These are phyloP conservation scores for Entomortierella parvispora DNA, from an alignment of 192 early-diverging fungal genomes.

Conservation along the genomic window DNA sequence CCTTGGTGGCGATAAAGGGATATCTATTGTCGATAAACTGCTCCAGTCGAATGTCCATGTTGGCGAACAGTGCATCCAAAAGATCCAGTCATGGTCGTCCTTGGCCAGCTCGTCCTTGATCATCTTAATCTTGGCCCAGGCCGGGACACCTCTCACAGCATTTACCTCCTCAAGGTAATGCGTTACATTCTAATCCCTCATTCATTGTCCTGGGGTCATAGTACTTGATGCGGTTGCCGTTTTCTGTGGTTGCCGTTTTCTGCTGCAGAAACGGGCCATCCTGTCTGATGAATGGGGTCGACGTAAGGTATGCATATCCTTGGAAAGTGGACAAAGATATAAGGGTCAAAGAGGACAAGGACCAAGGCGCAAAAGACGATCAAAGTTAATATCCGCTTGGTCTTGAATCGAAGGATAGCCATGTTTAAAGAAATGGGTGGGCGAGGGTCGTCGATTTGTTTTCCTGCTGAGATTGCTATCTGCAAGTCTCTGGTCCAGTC, in stretches of 20 bases:
- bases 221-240: neutral
- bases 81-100: constrained; percentile 56
- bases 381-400: no score
- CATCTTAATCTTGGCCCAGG: constrained; percentile 27
- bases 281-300: constrained; percentile 17
- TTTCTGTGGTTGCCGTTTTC: neutral
- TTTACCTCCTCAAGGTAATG: constrained; percentile 2
- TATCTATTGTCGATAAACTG: constrained; percentile 44
- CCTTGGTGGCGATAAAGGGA: constrained; percentile 17
- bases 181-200: neutral
- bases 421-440: neutral
- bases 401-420: neutral
- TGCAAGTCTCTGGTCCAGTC: no score
- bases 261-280: constrained; percentile 4
- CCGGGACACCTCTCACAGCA: neutral
- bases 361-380: neutral
- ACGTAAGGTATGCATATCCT: constrained; percentile 15
- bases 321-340: constrained; percentile 19
- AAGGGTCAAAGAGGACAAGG: no score
- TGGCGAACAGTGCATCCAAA: constrained; percentile 63
- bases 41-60: constrained; percentile 47
- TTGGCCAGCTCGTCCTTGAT: constrained; percentile 6
- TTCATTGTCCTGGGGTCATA: constrained; percentile 2
- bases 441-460: no score
- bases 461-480: no score